Evolutionary conservation across 495 filamentous ascomycete genomes (phyloP), one percentile per base, ranked within the genome.

Genomic region (Amniculicola lignicola): DNA sequence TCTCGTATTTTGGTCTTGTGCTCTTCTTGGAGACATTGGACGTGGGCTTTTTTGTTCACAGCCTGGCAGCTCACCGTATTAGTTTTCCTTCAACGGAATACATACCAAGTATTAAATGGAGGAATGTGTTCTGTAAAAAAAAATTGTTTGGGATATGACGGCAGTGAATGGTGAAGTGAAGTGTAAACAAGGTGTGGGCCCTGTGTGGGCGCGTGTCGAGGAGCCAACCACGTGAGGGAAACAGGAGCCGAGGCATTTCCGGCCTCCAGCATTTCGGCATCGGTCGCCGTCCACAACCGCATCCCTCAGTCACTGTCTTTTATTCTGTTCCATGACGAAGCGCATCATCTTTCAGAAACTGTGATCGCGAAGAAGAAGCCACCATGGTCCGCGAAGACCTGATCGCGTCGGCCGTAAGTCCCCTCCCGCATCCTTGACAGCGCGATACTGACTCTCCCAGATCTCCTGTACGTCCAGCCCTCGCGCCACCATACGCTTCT

Each of bases 371-470:
- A 51, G 7, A 33, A 15, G 24, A 42, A 59, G 40, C 25, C 56
- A 66, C 54, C 12, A 72, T 72, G 70, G 69, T 70, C 63, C 71
- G 71, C 59, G 71, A 74, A 63, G 71, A 74, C 41, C 62, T 74
- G 12, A 62, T 74, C 33, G 54, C 64, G 24, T 71, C 70, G 9
- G 71, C 71, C 21, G 67, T 74, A 48, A 66, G 68, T 54, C 40
- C 37, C 23, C 48, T 33, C 43, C 31, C 36, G 14, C 24, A 19
- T 3, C 39, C 57, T 15, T 45, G 41, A 15, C 45, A 5, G 16
- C 25, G 19, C 1, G 11, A 33, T 39, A 23, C 43, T 64, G 41
- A 66, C 68, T 77, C 68, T 50, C 51, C 65, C 51, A 80, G 86
- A 78, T 82, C 43, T 73, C 67, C 58, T 78, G 71, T 77, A 72